Evolutionary conservation across 208 protist genomes (phyloP), one percentile per base, ranked within the genome.

Genomic region (Trypanosoma congolense): DNA sequence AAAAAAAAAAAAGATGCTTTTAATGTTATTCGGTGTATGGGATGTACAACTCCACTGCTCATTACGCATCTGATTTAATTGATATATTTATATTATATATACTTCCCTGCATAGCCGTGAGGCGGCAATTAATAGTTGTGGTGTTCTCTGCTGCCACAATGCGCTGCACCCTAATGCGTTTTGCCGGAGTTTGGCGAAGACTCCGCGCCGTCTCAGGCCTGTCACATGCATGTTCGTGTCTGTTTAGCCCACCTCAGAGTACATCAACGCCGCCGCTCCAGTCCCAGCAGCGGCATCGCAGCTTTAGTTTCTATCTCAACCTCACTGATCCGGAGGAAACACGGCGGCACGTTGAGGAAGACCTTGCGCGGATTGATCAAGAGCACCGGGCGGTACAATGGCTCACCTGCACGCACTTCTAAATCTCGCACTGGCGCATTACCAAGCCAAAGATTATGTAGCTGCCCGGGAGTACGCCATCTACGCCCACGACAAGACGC

Each of bases 291-390:
- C 73, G 84, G 0, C 40, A 33, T 25, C 70, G 72, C 40, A 80
- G 80, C 51, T 87, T 80, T 53, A 53, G 71, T 53, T 92, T 92
- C 56, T 92, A 87, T 54, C 46, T 92, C 29, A 92, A 92, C 65
- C 63, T 88, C 22, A 65, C 79, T 22, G 80, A 92, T 59, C 77
- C 80, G 1, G 74, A 65, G n/a, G 84, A 84, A 16, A 92, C 80
- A 16, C 71, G 65, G 18, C 84, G 80, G 31, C 61, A 73, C 46
- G 69, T 88, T 0, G 70, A 85, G 53, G 80, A 88, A 31, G 65
- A 82, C 2, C 50, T 87, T 14, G 65, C 68, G 9, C 49, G 65
- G 2, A 72, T 92, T 30, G 54, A 65, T 26, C 60, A 78, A 41
- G 77, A 83, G 6, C 40, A 81, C n/a, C 67, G 60, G 25, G 55